phyloP scores from a whole-genome alignment of 2,329 filamentous ascomycete species.

The Fusarium torulosum region DNA sequence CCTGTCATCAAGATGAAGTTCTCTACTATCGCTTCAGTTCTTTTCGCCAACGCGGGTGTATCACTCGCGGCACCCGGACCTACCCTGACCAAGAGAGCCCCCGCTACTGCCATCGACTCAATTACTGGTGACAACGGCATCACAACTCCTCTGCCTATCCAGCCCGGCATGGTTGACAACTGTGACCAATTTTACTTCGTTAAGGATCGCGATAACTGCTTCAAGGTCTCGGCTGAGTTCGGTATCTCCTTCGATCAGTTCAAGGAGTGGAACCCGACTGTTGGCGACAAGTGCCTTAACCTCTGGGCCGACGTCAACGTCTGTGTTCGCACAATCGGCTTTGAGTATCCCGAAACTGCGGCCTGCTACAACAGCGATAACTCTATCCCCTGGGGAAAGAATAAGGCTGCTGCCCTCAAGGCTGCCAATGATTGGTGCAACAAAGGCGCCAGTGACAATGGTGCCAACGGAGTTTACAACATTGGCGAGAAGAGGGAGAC shows the following conservation, averaged over 20 bases:
- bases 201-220: not conserved
- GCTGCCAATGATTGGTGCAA: conserved; percentile 15
- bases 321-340: conserved; percentile 11
- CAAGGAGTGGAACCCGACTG: conserved; percentile 17
- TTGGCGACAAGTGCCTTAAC: not conserved
- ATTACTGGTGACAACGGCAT: conserved; percentile 15
- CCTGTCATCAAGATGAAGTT: conserved; percentile 9
- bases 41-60: conserved; percentile 1
- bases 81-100: not conserved
- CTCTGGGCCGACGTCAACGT: conserved; percentile 27
- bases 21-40: not conserved
- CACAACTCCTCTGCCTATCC: conserved; percentile 19
- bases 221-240: not conserved
- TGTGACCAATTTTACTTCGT: conserved; percentile 17
- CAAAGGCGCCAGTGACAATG: not conserved
- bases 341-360: not conserved
- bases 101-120: conserved; percentile 9
- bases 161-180: conserved; percentile 22
- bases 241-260: conserved; percentile 7
- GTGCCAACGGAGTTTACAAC: not conserved
- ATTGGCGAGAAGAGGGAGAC: conserved; percentile 1
- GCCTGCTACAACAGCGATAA: not conserved
- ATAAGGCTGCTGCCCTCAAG: conserved; percentile 8
- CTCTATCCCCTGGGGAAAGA: conserved; percentile 12
- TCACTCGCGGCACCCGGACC: not conserved